Conservation (phyloP, 2,329 filamentous ascomycete genomes). For the Cytospora piceae region DNA sequence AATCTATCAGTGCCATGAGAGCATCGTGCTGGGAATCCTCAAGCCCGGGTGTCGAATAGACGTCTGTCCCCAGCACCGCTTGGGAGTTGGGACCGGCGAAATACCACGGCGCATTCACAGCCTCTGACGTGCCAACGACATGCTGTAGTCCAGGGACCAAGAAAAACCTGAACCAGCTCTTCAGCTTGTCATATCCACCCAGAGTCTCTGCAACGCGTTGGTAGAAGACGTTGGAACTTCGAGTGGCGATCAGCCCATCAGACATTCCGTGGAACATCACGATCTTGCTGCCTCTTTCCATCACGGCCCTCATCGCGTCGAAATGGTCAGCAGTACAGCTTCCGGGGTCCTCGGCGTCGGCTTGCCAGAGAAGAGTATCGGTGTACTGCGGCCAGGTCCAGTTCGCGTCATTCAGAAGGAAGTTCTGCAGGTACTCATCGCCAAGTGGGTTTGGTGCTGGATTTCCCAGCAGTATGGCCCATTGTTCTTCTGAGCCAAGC, state of each 20-base stretch:
- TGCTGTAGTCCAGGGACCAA: conserved; percentile 55
- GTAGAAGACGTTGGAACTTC: conserved; percentile 41
- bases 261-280: conserved; percentile 47
- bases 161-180: conserved; percentile 56
- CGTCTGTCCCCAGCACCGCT: conserved; percentile 34
- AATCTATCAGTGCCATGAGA: conserved; percentile 31
- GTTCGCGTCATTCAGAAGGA: conserved; percentile 36
- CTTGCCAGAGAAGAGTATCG: conserved; percentile 35
- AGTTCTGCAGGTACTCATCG: conserved; percentile 36
- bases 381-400: conserved; percentile 40
- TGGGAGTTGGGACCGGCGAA: conserved; percentile 39
- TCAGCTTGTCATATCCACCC: conserved; percentile 40
- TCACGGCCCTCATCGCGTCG: conserved; percentile 37
- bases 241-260: conserved; percentile 43
- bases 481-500: conserved; percentile 48
- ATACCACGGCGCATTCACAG: conserved; percentile 41
- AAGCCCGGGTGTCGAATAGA: conserved; percentile 42
- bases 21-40: conserved; percentile 42
- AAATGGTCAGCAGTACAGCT: conserved; percentile 37
- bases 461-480: conserved; percentile 33
- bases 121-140: conserved; percentile 41
- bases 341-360: conserved; percentile 37
- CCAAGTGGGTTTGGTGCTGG: conserved; percentile 33
- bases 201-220: conserved; percentile 42
- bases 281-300: conserved; percentile 44